Evolutionary conservation across 345 rosid genomes (phyloP).

Genomic region (Gossypium thurberi): DNA sequence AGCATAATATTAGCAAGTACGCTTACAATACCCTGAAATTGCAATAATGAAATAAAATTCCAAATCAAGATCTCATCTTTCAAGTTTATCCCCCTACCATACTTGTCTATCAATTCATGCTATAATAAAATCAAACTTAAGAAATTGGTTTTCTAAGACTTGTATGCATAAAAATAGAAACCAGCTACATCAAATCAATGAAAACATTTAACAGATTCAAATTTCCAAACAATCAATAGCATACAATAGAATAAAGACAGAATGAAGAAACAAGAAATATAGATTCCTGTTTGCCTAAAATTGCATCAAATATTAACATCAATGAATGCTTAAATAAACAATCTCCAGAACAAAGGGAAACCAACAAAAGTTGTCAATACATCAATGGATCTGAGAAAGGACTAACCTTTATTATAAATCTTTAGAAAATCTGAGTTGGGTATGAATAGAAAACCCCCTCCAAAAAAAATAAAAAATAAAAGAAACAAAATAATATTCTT

Average conservation of each 20-base stretch:
- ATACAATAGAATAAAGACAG: not conserved
- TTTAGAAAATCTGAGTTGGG: not conserved
- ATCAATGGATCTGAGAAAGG: constrained; percentile 5
- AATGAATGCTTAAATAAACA: not conserved
- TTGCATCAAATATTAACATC: not conserved
- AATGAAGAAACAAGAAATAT: not conserved
- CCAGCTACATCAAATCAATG: not conserved
- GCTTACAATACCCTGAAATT: not conserved
- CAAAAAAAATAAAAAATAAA: not conserved
- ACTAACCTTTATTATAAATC: not conserved
- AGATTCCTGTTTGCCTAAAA: not conserved
- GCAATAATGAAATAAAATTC: not conserved
- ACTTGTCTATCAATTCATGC: not conserved
- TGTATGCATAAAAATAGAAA: not conserved
- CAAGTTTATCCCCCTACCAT: not conserved
- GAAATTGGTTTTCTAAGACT: not conserved
- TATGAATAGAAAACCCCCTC: not conserved
- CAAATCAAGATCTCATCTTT: constrained; percentile 3
- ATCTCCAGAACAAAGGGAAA: not conserved
- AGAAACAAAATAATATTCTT: not conserved
- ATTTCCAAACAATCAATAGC: not conserved
- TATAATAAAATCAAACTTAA: not conserved
- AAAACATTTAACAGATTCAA: not conserved
- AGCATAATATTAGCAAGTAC: not conserved
- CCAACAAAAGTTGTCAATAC: not conserved